Conservation (phyloP, 164 flowering plant genomes). For the Vitis rupestris region DNA sequence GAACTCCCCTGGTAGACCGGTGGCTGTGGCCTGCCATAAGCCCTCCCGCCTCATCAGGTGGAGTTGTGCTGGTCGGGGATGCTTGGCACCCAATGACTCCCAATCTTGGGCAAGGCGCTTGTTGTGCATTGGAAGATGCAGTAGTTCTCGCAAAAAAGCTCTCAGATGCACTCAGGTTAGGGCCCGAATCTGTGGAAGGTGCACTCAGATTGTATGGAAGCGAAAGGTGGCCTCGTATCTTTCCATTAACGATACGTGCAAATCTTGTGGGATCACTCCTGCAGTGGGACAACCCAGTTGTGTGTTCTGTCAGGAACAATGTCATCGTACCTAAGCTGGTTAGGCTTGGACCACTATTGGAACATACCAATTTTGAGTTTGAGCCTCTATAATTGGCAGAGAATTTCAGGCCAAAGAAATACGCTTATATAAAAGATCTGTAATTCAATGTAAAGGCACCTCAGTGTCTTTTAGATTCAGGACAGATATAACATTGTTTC, state of each 20-base stretch:
- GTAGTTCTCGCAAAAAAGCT: slow-evolving; percentile 70
- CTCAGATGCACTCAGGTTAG: slow-evolving; percentile 39
- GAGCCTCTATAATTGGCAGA: slow-evolving; percentile 41
- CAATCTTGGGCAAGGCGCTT: slow-evolving; percentile 95
- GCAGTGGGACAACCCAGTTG: slow-evolving; percentile 77
- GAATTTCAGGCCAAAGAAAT: slow-evolving; percentile 4
- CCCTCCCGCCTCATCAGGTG: slow-evolving; percentile 60
- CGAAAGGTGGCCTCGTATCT: slow-evolving; percentile 80
- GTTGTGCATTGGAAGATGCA: slow-evolving; percentile 91
- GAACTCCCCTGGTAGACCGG: slow-evolving; percentile 73
- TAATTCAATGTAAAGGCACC: too few species aligned
- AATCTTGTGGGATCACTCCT: slow-evolving; percentile 68
- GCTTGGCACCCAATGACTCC: slow-evolving; percentile 99
- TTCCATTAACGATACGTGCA: slow-evolving; percentile 72
- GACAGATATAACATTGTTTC: too few species aligned
- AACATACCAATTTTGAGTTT: slow-evolving; percentile 78
- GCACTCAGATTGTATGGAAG: slow-evolving; percentile 55
- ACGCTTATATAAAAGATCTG: not conserved
- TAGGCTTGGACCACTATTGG: slow-evolving; percentile 71
- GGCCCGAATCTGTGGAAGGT: slow-evolving; percentile 35
- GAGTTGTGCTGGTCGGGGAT: slow-evolving; percentile 85
- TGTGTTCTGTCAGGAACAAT: slow-evolving; percentile 64
- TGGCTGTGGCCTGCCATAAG: slow-evolving; percentile 81
- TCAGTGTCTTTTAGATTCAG: too few species aligned
- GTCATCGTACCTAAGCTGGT: slow-evolving; percentile 77